Evolutionary conservation across 2,329 filamentous ascomycete species (phyloP), one percentile per base, ranked within the genome.

Genomic region (Pseudocercospora pini-densiflorae): DNA sequence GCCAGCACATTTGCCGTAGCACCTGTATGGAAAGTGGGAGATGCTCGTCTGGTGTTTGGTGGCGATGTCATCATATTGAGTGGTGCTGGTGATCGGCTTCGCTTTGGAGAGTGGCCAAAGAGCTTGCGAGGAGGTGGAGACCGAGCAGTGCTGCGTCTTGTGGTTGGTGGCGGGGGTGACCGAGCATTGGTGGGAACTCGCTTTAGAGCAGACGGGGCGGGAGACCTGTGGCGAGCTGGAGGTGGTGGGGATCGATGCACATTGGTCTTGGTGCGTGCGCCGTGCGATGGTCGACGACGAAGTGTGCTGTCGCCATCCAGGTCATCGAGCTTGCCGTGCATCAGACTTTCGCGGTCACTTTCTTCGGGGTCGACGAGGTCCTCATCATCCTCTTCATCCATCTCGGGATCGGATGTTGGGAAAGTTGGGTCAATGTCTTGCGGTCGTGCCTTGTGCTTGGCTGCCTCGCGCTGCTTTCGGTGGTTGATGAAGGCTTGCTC

Each of bases 401-500:
- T 89, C 72, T 99, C 95, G 0, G 91, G 92, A 72, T 98, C 95
- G 0, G 94, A 97, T 0, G 93, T 94, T 0, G 95, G 95, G 78
- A 99, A 99, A 76, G 94, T 97, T 0, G 95, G 95, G 76, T 99
- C 95, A 67, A 97, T 97, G 73, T 98, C 95, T 77, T 98, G 95
- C n/a, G 95, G 94, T 31, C 94, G 92, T 31, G 88, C 78, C 69
- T 91, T 89, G 67, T 94, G 90, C 81, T 94, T 97, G 71, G 90
- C 89, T 55, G 90, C 90, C 73, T 93, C 90, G 71, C 92, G 90
- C 63, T 92, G 89, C 74, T 94, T 91, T 65, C 96, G 86, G 73
- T 91, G 93, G 1, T 92, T 92, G 63, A 97, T 86, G 78, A 97
- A 99, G 0, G 93, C 94, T 72, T 94, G 93, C 77, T 99, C 95